Percentiles rank a stretch among this genome's conserved stretches.
Evolutionary conservation across 139 green algal genomes (phyloP).

Genomic region (Ulvella scutata): DNA sequence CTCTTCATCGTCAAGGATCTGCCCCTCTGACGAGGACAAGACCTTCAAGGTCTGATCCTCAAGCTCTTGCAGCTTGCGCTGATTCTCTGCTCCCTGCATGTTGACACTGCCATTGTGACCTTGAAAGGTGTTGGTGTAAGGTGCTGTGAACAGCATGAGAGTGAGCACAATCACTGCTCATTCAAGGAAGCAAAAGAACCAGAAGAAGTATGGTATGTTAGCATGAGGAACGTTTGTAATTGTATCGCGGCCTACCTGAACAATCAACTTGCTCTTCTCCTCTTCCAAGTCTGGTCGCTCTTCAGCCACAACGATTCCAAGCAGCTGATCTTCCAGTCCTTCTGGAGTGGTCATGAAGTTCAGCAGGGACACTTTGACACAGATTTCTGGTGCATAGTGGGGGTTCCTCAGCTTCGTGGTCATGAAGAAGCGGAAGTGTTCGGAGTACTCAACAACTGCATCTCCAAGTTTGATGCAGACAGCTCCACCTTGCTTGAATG

Average conservation of each 20-base stretch:
- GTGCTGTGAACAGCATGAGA: background rate
- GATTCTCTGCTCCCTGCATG: constrained; percentile 52
- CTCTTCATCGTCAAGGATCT: constrained; percentile 64
- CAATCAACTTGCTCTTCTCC: constrained; percentile 61
- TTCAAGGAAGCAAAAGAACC: no score
- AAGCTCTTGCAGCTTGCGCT: constrained; percentile 60
- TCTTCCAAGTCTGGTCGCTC: constrained; percentile 68
- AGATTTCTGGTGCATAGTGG: constrained; percentile 66
- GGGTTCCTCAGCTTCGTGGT: constrained; percentile 78
- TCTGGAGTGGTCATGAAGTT: constrained; percentile 76
- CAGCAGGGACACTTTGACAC: constrained; percentile 57
- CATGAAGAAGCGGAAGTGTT: constrained; percentile 74
- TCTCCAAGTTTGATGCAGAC: constrained; percentile 56
- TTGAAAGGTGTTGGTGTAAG: no score
- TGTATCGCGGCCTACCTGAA: constrained; percentile 12
- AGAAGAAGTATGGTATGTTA: background rate
- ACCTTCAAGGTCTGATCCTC: constrained; percentile 73
- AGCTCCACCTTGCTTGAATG: constrained; percentile 51
- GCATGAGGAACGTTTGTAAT: background rate
- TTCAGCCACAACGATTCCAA: constrained; percentile 53
- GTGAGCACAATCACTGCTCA: no score
- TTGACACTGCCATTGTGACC: background rate
- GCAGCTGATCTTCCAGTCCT: constrained; percentile 63
- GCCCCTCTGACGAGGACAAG: constrained; percentile 43
- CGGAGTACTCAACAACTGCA: constrained; percentile 51